phyloP scores from a whole-genome alignment of 2,329 filamentous ascomycete genomes.

The Aspergillus piperis region DNA sequence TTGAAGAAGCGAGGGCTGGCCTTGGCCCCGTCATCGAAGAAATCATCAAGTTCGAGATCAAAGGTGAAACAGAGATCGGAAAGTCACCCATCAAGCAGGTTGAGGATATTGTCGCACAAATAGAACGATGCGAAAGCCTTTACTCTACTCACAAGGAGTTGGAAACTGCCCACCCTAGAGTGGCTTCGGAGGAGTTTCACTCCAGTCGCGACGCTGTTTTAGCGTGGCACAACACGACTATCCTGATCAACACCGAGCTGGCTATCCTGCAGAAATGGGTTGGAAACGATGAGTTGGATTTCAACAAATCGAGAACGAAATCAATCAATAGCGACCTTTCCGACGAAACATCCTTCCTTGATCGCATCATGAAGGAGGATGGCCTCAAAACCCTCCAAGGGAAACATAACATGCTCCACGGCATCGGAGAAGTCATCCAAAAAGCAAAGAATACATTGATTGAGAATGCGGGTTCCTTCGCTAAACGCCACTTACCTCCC shows the following conservation, averaged over 20 bases:
- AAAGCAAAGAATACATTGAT: conserved; percentile 94
- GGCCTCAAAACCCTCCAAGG: conserved; percentile 89
- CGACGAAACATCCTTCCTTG: conserved; percentile 91
- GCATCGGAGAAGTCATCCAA: conserved; percentile 80
- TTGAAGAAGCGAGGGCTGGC: conserved; percentile 77
- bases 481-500: conserved; percentile 84
- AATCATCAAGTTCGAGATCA: conserved; percentile 90
- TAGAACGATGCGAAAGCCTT: conserved; percentile 82
- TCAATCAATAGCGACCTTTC: conserved; percentile 71
- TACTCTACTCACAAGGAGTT: conserved; percentile 81
- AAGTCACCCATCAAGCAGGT: conserved; percentile 88
- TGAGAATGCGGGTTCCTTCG: conserved; percentile 78
- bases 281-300: conserved; percentile 92
- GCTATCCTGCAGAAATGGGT: conserved; percentile 94
- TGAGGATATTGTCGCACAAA: conserved; percentile 82
- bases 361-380: conserved; percentile 93
- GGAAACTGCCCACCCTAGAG: conserved; percentile 71
- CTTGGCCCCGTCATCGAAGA: conserved; percentile 78
- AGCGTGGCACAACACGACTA: conserved; percentile 95
- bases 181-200: conserved; percentile 73
- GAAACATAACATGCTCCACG: conserved; percentile 75
- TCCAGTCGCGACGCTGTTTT: conserved; percentile 87
- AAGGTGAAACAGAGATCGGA: conserved; percentile 87
- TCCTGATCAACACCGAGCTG: conserved; percentile 93
- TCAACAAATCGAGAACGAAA: conserved; percentile 71